Conservation (phyloP, 768 basidiomycete genomes). For the Exsudoporus frostii region DNA sequence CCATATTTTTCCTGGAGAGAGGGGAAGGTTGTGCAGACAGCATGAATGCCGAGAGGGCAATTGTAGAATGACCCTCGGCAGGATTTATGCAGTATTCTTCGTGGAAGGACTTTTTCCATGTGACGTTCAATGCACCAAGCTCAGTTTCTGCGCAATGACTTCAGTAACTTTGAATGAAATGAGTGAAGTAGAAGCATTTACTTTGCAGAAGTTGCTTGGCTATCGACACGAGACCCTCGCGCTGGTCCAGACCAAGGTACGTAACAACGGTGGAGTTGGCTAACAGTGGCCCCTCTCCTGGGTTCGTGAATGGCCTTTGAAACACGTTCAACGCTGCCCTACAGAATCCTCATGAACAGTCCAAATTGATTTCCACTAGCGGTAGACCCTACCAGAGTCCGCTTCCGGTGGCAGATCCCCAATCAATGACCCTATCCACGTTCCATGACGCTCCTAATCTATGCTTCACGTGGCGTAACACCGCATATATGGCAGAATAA, state of each 20-base stretch:
- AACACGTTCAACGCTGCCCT: constrained; percentile 73
- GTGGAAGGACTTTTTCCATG: constrained; percentile 58
- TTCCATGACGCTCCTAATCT: constrained; percentile 63
- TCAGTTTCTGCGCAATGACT: constrained; percentile 41
- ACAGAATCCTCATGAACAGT: constrained; percentile 11
- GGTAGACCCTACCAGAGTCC: constrained; percentile 66
- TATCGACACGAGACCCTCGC: constrained; percentile 64
- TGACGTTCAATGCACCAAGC: constrained; percentile 40
- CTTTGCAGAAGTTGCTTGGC: constrained; percentile 62
- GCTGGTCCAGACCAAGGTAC: constrained; percentile 77
- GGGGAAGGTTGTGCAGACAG: constrained; percentile 68
- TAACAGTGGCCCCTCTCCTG: constrained; percentile 36
- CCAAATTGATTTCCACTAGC: neutral
- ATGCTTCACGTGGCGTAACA: constrained; percentile 62
- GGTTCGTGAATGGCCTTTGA: constrained; percentile 36
- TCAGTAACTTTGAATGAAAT: constrained; percentile 10
- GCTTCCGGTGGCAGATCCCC: constrained; percentile 81
- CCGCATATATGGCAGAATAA: constrained; percentile 76
- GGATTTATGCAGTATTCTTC: constrained; percentile 42
- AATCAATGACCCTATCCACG: constrained; percentile 68
- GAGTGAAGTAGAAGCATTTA: constrained; percentile 28
- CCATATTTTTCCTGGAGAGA: constrained; percentile 57
- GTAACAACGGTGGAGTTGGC: constrained; percentile 50
- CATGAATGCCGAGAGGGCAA: constrained; percentile 85
- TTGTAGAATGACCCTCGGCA: constrained; percentile 43